A percentile compares a stretch with the other conserved stretches of the same genome.
Conservation (phyloP, 106 monocot genomes). For the Alisma plantagoaquatica region DNA sequence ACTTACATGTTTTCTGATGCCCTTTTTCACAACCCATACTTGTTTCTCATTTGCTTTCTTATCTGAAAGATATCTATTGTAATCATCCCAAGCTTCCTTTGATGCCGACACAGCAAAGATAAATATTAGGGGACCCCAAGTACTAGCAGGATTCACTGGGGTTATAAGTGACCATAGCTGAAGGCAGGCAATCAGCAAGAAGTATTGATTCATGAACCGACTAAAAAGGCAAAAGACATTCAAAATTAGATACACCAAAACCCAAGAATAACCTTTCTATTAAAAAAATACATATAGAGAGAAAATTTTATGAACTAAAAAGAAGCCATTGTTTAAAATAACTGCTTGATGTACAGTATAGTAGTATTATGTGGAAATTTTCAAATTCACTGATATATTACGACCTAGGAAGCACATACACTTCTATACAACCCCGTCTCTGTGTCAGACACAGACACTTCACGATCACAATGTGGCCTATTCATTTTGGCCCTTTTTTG, state of each 20-base stretch:
- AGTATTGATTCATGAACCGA: constrained; percentile 98
- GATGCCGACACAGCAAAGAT: constrained; percentile 92
- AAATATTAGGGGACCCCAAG: constrained; percentile 93
- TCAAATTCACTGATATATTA: neutral
- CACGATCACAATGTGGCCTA: no score
- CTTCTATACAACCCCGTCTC: neutral
- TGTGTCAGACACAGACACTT: no score
- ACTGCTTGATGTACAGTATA: no score
- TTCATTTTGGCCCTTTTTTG: no score
- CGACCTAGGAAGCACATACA: neutral
- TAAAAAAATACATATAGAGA: neutral
- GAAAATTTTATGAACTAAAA: neutral
- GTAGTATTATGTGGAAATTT: no score
- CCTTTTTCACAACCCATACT: constrained; percentile 78
- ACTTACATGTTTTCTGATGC: constrained; percentile 63
- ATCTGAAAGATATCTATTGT: constrained; percentile 91
- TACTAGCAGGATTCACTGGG: constrained; percentile 95
- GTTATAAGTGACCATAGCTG: constrained; percentile 94
- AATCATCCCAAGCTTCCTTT: constrained; percentile 99
- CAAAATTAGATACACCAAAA: neutral
- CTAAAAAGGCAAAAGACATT: constrained; percentile 32
- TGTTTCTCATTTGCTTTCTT: constrained; percentile 94
- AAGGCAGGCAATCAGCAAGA: constrained; percentile 89
- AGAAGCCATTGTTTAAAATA: no score
- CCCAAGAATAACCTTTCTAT: neutral